Evolutionary conservation across 164 flowering plant genomes (phyloP).

Genomic region (Vitis vinifera): DNA sequence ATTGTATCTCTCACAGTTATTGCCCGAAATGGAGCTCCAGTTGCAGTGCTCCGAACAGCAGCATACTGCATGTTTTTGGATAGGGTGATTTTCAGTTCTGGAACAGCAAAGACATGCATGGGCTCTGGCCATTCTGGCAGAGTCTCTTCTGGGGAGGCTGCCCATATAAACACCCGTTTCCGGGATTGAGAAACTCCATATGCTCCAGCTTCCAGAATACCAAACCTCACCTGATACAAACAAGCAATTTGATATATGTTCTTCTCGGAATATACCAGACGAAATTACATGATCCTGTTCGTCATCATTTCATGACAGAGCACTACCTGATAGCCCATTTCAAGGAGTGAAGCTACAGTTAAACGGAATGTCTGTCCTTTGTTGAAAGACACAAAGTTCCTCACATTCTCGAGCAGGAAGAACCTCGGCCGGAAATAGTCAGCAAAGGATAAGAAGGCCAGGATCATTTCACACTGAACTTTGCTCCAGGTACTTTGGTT

Average conservation of each 20-base stretch:
- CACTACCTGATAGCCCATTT: slow-evolving; percentile 98
- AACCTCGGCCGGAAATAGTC: slow-evolving; percentile 84
- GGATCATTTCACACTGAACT: slow-evolving; percentile 96
- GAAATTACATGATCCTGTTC: not conserved
- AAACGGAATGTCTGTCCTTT: slow-evolving; percentile 92
- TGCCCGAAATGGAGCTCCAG: slow-evolving; percentile 88
- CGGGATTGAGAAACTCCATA: slow-evolving; percentile 94
- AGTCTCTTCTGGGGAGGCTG: slow-evolving; percentile 81
- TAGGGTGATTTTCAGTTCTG: slow-evolving; percentile 69
- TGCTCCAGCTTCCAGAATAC: slow-evolving; percentile 91
- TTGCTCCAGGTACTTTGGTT: slow-evolving; percentile 93
- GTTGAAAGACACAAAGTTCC: slow-evolving; percentile 89
- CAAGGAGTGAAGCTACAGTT: slow-evolving; percentile 86
- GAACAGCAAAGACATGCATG: slow-evolving; percentile 88
- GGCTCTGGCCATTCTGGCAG: slow-evolving; percentile 99
- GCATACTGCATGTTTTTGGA: slow-evolving; percentile 59
- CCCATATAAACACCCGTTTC: slow-evolving; percentile 96
- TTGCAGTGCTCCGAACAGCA: slow-evolving; percentile 80
- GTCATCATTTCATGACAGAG: not conserved
- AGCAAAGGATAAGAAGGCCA: slow-evolving; percentile 89
- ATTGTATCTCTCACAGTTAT: slow-evolving; percentile 90
- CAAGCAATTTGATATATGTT: not conserved
- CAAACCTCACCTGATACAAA: slow-evolving; percentile 76
- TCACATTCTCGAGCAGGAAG: slow-evolving; percentile 89
- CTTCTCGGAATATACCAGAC: not conserved